These are phyloP conservation scores for Craterostigma plantagineum DNA, from an alignment of 257 asterid genomes.

Conservation along the genomic window DNA sequence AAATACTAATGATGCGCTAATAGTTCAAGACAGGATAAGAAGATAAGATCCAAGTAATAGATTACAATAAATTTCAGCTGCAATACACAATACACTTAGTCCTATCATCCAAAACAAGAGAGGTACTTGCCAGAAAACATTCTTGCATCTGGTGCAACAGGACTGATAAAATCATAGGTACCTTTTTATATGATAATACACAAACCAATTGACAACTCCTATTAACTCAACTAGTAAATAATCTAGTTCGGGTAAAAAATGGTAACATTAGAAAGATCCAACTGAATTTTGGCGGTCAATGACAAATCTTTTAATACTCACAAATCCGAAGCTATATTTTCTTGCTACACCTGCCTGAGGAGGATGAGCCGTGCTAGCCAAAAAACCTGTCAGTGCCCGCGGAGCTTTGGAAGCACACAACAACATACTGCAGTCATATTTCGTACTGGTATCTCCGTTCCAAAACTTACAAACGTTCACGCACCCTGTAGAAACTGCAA, in stretches of 20 bases:
- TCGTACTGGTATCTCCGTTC: conserved; percentile 62
- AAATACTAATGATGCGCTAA: neutral
- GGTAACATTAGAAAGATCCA: neutral
- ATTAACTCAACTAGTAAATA: no score
- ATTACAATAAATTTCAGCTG: no score
- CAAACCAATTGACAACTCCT: neutral
- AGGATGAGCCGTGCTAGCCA: conserved; percentile 71
- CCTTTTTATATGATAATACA: no score
- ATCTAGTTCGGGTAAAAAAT: neutral
- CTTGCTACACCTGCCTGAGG: conserved; percentile 27
- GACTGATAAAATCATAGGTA: no score
- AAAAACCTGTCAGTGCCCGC: conserved; percentile 60
- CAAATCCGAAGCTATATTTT: conserved; percentile 29
- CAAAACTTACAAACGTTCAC: conserved; percentile 51
- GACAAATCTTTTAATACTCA: conserved; percentile 19
- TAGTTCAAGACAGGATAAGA: no score
- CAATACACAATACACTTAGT: no score
- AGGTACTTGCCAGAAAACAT: no score
- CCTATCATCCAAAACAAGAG: no score
- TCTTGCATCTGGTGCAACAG: no score
- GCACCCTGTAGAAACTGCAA: conserved; percentile 67
- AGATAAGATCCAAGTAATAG: no score
- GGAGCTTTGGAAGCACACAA: conserved; percentile 78
- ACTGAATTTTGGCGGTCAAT: neutral
- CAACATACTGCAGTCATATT: conserved; percentile 46